Conservation (phyloP, 2,329 filamentous ascomycete species). For the Apiospora koreana region DNA sequence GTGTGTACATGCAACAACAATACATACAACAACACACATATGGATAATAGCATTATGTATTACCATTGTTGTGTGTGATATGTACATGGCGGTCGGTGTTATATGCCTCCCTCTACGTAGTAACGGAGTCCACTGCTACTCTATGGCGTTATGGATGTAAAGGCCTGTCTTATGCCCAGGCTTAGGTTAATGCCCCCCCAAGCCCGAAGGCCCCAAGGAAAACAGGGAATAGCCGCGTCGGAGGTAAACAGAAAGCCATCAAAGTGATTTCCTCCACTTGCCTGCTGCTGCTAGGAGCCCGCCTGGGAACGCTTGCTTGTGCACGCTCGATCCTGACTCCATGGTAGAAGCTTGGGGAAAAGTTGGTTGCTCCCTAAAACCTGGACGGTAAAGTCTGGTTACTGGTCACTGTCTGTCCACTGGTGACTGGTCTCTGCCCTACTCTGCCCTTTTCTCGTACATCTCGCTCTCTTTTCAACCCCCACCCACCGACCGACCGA, state of each 20-base stretch:
- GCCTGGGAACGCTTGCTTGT: not conserved
- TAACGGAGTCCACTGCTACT: not conserved
- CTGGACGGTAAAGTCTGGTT: not conserved
- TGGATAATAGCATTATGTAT: not conserved
- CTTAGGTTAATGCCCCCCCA: not conserved
- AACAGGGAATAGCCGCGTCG: not conserved
- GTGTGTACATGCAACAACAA: too few species aligned
- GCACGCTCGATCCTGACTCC: slow-evolving; percentile 6
- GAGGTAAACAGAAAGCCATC: slow-evolving; percentile 1
- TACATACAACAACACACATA: not conserved
- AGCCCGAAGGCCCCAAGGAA: not conserved
- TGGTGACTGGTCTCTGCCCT: too few species aligned
- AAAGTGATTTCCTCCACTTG: not conserved
- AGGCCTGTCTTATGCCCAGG: not conserved
- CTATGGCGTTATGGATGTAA: not conserved
- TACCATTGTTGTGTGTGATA: not conserved
- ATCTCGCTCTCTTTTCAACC: not conserved
- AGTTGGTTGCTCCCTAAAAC: not conserved
- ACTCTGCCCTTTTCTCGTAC: not conserved
- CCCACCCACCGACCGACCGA: not conserved
- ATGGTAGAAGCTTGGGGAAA: not conserved
- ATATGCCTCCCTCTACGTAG: not conserved
- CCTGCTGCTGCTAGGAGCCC: not conserved
- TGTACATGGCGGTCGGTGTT: not conserved
- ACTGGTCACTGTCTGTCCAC: not conserved